Base-by-base conservation (phyloP, 208 protist genomes). In the Jaenimonas drosophilae region DNA sequence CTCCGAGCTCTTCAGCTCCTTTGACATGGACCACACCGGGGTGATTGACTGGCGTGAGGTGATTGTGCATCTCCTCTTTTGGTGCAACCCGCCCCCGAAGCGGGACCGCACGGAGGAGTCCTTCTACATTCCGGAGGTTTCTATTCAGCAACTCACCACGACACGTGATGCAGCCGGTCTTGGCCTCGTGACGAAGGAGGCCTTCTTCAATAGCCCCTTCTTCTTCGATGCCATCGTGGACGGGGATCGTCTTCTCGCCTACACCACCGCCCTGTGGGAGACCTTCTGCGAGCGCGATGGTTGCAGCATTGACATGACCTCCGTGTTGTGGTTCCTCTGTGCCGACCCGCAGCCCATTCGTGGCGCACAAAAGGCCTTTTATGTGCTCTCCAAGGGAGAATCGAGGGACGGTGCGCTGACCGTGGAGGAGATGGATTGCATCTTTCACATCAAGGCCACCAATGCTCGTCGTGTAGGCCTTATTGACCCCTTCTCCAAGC, bases 1-100 rank as follows among this genome's bases (percentile, higher is more conserved):
- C 4, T 44, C 59, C 27, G 72, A 76, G 42, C 49, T 94, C 21
- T 94, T 94, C 50, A 24, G 33, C 5, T 21, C 50, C 17, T 91
- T 94, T 53, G 86, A 94, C 56, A 29, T 49, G 11, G 45, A 63
- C 20, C 53, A 19, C 19, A 68, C 49, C 23, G 86, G 77, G 25
- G 49, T 83, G 12, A 70, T 91, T 21, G 86, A 94, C 59, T 94
- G 86, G 86, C 56, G 86, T 1, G 81, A 91, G 48, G 56, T 89
- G 36, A 54, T 91, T 11, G 50, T 90, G 33, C 86, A 94, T 46
- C 55, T 94, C 19, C 64, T 94, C 3, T 71, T 94, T 17, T 94
- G 82, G 79, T 88, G 79, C 41, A 54, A 55, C 0, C 62, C 79
- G 29, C 28, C 56, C 9, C 54, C 57, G 4, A 24, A 53, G 4